These are phyloP conservation scores for Plasmodium cynomolgi DNA, from an alignment of 169 alveolate species.

Conservation along the genomic window DNA sequence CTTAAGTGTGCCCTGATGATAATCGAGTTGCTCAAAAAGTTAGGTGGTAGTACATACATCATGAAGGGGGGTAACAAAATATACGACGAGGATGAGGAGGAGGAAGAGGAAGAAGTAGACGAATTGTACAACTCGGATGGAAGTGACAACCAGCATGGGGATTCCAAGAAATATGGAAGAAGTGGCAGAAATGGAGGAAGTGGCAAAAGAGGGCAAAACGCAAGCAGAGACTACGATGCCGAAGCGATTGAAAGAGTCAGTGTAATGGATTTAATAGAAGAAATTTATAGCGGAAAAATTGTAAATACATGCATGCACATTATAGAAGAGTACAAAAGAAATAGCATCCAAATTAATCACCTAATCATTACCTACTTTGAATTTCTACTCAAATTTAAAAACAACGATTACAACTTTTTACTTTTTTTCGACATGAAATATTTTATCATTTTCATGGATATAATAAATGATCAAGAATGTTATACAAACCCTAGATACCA, in stretches of 20 bases:
- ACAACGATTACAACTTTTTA: slow-evolving; percentile 50
- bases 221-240: background rate
- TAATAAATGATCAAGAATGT: slow-evolving; percentile 32
- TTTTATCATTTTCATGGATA: slow-evolving; percentile 30
- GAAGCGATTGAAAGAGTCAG: slow-evolving; percentile 31
- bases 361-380: slow-evolving; percentile 60
- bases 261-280: slow-evolving; percentile 23
- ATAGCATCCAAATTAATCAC: slow-evolving; percentile 36
- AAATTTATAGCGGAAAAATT: slow-evolving; percentile 60
- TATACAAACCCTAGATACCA: slow-evolving; percentile 25
- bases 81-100: slow-evolving; percentile 16
- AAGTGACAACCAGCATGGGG: background rate
- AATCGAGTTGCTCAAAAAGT: slow-evolving; percentile 20
- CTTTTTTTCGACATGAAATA: slow-evolving; percentile 53
- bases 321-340: slow-evolving; percentile 45
- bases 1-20: slow-evolving; percentile 42
- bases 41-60: slow-evolving; percentile 64
- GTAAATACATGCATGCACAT: slow-evolving; percentile 64
- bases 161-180: background rate
- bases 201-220: background rate
- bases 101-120: background rate
- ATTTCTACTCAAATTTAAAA: slow-evolving; percentile 39
- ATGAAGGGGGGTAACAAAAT: slow-evolving; percentile 3
- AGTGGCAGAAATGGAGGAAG: background rate
- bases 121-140: background rate